These are phyloP conservation scores for Voacanga thouarsii DNA, from an alignment of 257 asterid species.

Conservation along the genomic window DNA sequence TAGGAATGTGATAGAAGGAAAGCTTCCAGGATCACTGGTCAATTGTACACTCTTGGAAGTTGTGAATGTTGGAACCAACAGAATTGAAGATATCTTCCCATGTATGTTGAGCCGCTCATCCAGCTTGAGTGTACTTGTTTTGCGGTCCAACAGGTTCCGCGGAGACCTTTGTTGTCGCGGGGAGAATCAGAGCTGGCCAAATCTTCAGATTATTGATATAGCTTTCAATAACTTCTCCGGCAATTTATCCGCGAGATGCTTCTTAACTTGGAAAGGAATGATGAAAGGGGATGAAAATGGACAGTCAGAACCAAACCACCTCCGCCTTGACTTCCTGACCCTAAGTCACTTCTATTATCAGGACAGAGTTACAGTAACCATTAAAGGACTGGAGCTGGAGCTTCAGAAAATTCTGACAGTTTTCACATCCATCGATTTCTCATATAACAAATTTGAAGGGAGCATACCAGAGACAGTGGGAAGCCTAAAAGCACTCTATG, in stretches of 20 bases:
- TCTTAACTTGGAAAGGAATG: conserved; percentile 29
- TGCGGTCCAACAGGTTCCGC: conserved; percentile 20
- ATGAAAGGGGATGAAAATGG: neutral
- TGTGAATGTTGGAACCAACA: conserved; percentile 42
- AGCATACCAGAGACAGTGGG: conserved; percentile 44
- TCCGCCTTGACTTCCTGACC: conserved; percentile 17
- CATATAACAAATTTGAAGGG: conserved; percentile 46
- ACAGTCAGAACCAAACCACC: conserved; percentile 14
- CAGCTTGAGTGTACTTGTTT: conserved; percentile 19
- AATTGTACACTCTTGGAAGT: conserved; percentile 39
- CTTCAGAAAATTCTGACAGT: conserved; percentile 49
- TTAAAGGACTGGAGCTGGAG: conserved; percentile 55
- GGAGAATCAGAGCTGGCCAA: conserved; percentile 16
- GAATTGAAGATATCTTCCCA: conserved; percentile 34
- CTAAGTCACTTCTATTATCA: conserved; percentile 39
- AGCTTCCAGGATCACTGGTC: conserved; percentile 33
- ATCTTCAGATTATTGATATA: conserved; percentile 34
- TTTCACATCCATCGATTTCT: conserved; percentile 39
- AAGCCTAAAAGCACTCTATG: conserved; percentile 39
- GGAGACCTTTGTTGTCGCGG: conserved; percentile 29
- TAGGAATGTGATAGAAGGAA: conserved; percentile 30
- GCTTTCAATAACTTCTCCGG: conserved; percentile 33
- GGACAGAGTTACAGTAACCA: conserved; percentile 47
- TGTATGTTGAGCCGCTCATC: conserved; percentile 10
- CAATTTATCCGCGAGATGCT: neutral